These are phyloP conservation scores for Aspergillus bridgeri DNA, from an alignment of 495 filamentous ascomycete species.

Conservation along the genomic window DNA sequence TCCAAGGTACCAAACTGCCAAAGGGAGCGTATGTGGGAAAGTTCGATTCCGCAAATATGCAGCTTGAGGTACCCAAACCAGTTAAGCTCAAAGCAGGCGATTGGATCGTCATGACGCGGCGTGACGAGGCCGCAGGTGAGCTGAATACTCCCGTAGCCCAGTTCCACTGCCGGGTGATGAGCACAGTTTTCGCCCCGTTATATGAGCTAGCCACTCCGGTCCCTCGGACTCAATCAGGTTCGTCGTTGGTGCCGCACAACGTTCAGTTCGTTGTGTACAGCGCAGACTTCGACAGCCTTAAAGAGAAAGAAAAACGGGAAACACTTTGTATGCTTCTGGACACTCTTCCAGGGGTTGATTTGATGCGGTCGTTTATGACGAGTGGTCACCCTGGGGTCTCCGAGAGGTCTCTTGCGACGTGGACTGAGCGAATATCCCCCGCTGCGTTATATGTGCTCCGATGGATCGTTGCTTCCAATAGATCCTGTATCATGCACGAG, in stretches of 20 bases:
- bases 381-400: conserved; percentile 21
- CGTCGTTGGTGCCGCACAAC: neutral
- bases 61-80: conserved; percentile 37
- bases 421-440: conserved; percentile 61
- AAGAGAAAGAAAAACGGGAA: conserved; percentile 42
- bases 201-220: conserved; percentile 22
- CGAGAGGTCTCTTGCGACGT: conserved; percentile 49
- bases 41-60: conserved; percentile 31
- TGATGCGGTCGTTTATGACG: conserved; percentile 61
- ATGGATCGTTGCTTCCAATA: conserved; percentile 91
- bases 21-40: conserved; percentile 3
- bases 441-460: conserved; percentile 66
- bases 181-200: conserved; percentile 3
- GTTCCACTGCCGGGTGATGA: conserved; percentile 25
- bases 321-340: conserved; percentile 60
- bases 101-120: conserved; percentile 54
- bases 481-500: conserved; percentile 76
- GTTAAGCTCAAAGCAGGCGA: conserved; percentile 45
- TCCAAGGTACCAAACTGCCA: neutral
- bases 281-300: conserved; percentile 54
- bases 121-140: neutral
- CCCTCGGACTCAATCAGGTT: conserved; percentile 1
- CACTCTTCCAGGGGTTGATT: conserved; percentile 61
- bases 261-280: conserved; percentile 47
- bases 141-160: neutral